These are phyloP conservation scores for Spergularia bocconei DNA, from an alignment of 148 eudicot genomes.

Conservation along the genomic window DNA sequence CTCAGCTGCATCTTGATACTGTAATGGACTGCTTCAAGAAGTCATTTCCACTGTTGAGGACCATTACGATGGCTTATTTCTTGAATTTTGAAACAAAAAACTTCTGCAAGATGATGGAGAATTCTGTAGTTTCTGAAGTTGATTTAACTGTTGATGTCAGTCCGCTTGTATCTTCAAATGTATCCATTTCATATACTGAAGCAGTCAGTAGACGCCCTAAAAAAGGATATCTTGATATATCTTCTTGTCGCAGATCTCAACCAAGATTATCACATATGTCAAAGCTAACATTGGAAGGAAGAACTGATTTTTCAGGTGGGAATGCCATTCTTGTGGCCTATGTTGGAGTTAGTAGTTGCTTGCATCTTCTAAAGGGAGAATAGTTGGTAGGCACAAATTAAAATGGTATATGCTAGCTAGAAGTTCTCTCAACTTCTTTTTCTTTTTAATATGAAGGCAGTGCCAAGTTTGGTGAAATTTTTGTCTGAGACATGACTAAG, in stretches of 20 bases:
- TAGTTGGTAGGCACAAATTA: neutral
- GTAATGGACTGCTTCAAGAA: slow-evolving; percentile 49
- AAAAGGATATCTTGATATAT: slow-evolving; percentile 26
- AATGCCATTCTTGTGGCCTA: neutral
- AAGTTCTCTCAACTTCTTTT: neutral
- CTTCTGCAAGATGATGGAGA: slow-evolving; percentile 45
- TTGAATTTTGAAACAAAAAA: slow-evolving; percentile 45
- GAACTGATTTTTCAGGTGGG: slow-evolving; percentile 71
- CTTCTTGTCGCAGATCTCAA: slow-evolving; percentile 22
- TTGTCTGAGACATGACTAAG: neutral
- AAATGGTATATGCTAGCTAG: neutral
- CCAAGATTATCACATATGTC: slow-evolving; percentile 41
- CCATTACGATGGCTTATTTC: slow-evolving; percentile 54
- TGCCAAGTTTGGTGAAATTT: too few species aligned
- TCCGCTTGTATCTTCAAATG: slow-evolving; percentile 55
- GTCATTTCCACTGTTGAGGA: slow-evolving; percentile 70
- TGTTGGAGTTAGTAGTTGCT: neutral
- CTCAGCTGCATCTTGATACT: slow-evolving; percentile 48
- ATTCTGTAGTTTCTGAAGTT: slow-evolving; percentile 48
- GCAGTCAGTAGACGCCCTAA: slow-evolving; percentile 14
- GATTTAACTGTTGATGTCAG: slow-evolving; percentile 71
- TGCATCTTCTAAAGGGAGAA: neutral
- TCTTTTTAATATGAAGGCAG: neutral
- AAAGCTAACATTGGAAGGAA: slow-evolving; percentile 78
- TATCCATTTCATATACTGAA: slow-evolving; percentile 49